Percentiles rank a stretch among this genome's conserved stretches.
Conservation (phyloP, 345 rosid genomes). For the Iberis pinnata region DNA sequence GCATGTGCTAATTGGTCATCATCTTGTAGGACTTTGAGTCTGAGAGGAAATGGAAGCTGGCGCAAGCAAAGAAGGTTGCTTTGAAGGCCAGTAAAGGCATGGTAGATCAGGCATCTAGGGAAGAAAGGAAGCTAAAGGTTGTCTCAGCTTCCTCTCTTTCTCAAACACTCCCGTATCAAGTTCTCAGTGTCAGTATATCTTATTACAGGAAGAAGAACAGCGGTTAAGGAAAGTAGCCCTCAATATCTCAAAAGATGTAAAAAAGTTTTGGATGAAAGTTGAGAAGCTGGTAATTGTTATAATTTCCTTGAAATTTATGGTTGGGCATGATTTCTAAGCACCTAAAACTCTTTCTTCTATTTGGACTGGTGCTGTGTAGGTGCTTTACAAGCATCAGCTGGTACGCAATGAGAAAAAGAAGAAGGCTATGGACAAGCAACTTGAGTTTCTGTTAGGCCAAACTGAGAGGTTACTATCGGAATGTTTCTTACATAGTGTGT, state of each 20-base stretch:
- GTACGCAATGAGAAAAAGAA: constrained; percentile 94
- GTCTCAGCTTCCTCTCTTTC: constrained; percentile 7
- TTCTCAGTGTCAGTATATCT: constrained; percentile 13
- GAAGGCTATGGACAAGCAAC: constrained; percentile 93
- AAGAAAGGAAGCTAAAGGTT: constrained; percentile 96
- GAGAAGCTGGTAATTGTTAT: constrained; percentile 81
- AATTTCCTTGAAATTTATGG: background rate
- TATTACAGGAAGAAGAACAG: constrained; percentile 85
- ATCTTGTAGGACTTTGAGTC: constrained; percentile 86
- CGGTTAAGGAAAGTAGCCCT: constrained; percentile 79
- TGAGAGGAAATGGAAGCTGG: constrained; percentile 97
- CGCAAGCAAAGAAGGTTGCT: constrained; percentile 93
- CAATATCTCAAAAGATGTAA: constrained; percentile 87
- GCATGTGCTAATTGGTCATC: constrained; percentile 28
- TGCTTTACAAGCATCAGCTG: constrained; percentile 93
- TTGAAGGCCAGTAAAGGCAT: constrained; percentile 94
- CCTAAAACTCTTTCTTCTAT: constrained; percentile 21
- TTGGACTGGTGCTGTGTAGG: constrained; percentile 41
- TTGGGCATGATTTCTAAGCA: constrained; percentile 10
- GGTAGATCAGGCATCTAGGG: constrained; percentile 86
- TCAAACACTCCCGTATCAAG: constrained; percentile 1
- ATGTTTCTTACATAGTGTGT: constrained; percentile 1
- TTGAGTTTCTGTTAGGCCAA: constrained; percentile 94
- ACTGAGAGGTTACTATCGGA: constrained; percentile 69
- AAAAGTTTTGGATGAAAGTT: constrained; percentile 93